A percentile compares a stretch with the other conserved stretches of the same genome.
Evolutionary conservation across 768 basidiomycete species (phyloP).

Genomic region (Suillus clintonianus): DNA sequence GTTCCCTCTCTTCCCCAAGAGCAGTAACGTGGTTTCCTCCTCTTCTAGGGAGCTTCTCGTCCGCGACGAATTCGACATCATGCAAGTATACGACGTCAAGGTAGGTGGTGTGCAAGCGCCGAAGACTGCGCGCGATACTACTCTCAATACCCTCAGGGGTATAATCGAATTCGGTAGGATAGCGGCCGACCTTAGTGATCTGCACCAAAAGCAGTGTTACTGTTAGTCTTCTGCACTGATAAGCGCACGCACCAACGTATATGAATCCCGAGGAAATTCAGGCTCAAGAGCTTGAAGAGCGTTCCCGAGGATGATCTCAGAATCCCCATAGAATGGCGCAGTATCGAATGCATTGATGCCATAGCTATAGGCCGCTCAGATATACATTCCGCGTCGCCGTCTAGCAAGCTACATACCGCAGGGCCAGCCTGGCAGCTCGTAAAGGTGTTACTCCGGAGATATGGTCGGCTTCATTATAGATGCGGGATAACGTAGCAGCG

Average conservation of each 20-base stretch:
- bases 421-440: constrained; percentile 69
- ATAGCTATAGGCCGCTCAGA: constrained; percentile 49
- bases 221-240: not conserved
- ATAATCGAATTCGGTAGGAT: constrained; percentile 71
- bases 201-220: constrained; percentile 27
- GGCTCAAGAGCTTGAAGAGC: constrained; percentile 56
- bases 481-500: constrained; percentile 65
- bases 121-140: constrained; percentile 66
- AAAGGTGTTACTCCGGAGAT: constrained; percentile 58
- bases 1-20: constrained; percentile 49
- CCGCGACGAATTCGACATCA: constrained; percentile 79
- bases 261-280: constrained; percentile 79
- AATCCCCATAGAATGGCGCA: constrained; percentile 76
- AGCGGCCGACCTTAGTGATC: constrained; percentile 89
- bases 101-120: constrained; percentile 72
- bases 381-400: not conserved
- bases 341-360: constrained; percentile 85
- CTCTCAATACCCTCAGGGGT: constrained; percentile 62
- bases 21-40: constrained; percentile 61
- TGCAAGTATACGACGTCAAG: constrained; percentile 83
- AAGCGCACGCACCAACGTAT: constrained; percentile 56
- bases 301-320: constrained; percentile 75
- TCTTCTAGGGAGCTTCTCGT: constrained; percentile 46
- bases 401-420: constrained; percentile 51
- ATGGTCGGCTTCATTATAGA: constrained; percentile 65